Base-by-base conservation (phyloP, 768 basidiomycete species). In the Leccinum pellstonianum region DNA sequence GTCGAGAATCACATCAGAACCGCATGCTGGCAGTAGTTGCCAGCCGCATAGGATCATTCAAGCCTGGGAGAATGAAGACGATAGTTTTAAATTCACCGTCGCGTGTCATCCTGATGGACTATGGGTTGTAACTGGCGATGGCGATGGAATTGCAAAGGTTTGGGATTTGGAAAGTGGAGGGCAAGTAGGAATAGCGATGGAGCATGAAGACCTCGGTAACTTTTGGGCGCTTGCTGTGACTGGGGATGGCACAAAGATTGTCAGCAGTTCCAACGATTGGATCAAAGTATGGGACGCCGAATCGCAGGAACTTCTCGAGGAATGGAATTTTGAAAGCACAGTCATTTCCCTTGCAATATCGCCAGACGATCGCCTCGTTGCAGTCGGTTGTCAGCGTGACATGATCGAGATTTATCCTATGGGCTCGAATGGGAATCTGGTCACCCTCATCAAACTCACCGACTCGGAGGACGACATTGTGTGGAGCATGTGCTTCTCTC, bases 41-140 rank as follows among this genome's bases (percentile, higher is more conserved):
- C 11, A 33, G 10, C 31, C 11, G 11, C 11, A 11, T 11, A 33
- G 3, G 5, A 37, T 6, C 3, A 37, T 37, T 14, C 5, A 0
- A 37, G 12, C 2, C 12, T 37, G 35, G 14, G 0, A 2, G 35
- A 3, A 15, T 6, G 14, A 37, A 14, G 35, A 1, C 14, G 0
- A 6, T 6, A 2, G 0, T 37, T 6, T 5, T 5, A 2, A 10
- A 12, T 14, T 14, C 2, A 5, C 14, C 0, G 3, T 58, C 3
- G 25, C n/a, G 7, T 61, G 3, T 11, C 12, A 12, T 6, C 21
- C 47, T 8, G 11, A 48, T 3, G 47, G 47, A 23, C 27, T 27
- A 27, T 23, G 23, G 19, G 21, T 48, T 25, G 23, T 48, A 0
- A 25, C 14, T 25, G 6, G 7, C 21, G 2, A 0, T 25, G 0